These are phyloP conservation scores for Vicia villosa DNA, from an alignment of 306 rosid species.

Conservation along the genomic window DNA sequence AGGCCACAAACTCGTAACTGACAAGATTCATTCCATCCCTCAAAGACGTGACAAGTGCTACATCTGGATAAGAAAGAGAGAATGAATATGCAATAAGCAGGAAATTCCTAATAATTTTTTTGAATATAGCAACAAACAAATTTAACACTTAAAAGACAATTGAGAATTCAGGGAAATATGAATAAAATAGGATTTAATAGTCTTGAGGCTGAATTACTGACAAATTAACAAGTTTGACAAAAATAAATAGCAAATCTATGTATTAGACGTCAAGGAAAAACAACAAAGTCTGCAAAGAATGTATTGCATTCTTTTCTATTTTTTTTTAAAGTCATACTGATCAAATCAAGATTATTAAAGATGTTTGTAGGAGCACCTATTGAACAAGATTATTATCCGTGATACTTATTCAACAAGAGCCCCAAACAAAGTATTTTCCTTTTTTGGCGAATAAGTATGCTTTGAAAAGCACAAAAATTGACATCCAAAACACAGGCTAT, in stretches of 20 bases:
- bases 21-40: slow-evolving; percentile 99
- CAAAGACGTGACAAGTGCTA: slow-evolving; percentile 92
- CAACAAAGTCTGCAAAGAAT: not conserved
- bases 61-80: slow-evolving; percentile 58
- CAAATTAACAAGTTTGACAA: not conserved
- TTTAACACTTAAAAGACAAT: slow-evolving; percentile 7
- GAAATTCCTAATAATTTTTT: not conserved
- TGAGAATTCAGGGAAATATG: slow-evolving; percentile 28
- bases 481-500: not conserved
- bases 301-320: too few relatives aligned
- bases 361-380: not conserved
- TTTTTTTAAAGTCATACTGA: not conserved
- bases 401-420: not conserved
- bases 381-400: not conserved
- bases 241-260: slow-evolving; percentile 9
- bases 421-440: not conserved
- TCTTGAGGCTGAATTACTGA: slow-evolving; percentile 20
- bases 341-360: not conserved
- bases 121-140: slow-evolving; percentile 27
- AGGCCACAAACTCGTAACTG: slow-evolving; percentile 93
- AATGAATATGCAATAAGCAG: slow-evolving; percentile 11
- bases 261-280: slow-evolving; percentile 5
- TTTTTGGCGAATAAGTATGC: slow-evolving; percentile 5
- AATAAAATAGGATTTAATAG: slow-evolving; percentile 14
- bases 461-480: not conserved